Conservation (phyloP, 495 filamentous ascomycete species). For the Tuber melanosporum region DNA sequence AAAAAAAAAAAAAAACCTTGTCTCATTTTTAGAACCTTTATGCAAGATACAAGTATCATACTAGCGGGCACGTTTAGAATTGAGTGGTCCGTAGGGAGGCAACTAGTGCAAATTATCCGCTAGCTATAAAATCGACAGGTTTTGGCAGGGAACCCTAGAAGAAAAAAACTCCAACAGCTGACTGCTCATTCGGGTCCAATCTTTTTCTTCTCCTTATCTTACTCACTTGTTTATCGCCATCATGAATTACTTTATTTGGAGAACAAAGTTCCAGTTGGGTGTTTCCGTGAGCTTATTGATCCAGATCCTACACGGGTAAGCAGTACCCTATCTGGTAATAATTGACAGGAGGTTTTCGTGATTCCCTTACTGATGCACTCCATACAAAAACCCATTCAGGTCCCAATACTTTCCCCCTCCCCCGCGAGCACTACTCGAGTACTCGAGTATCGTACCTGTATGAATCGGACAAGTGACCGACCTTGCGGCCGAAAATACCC, state of each 20-base stretch:
- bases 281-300: not conserved
- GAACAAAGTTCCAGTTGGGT: not conserved
- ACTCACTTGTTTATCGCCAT: too few species aligned
- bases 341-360: not conserved
- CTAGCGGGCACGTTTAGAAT: not conserved
- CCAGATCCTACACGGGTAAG: not conserved
- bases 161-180: not conserved
- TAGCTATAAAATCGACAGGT: not conserved
- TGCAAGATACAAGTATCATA: not conserved
- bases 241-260: not conserved
- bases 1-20: too few species aligned
- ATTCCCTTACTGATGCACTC: not conserved
- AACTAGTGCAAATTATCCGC: not conserved
- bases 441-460: not conserved
- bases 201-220: too few species aligned
- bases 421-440: not conserved
- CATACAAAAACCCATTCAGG: not conserved
- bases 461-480: not conserved
- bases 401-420: not conserved
- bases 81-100: not conserved
- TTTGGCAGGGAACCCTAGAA: not conserved
- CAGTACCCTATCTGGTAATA: not conserved
- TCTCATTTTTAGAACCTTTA: too few species aligned
- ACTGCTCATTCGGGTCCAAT: not conserved
- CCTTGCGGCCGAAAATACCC: not conserved